A percentile compares a stretch with the other conserved stretches of the same genome.
phyloP scores from a whole-genome alignment of 345 rosid genomes.

The Gossypium anomalum region DNA sequence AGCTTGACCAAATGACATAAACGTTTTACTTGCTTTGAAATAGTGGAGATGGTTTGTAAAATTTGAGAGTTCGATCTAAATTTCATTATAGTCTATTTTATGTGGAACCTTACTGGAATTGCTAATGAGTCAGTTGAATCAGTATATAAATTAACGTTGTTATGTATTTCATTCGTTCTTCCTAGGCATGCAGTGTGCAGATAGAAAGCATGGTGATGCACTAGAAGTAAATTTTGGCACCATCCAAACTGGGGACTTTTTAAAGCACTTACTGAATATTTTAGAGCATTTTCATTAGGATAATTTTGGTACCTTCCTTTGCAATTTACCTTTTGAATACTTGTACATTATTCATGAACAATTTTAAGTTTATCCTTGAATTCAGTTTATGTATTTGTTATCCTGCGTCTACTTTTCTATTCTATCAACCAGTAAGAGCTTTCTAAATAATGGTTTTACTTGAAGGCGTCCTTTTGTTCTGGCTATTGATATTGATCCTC shows the following conservation, averaged over 20 bases:
- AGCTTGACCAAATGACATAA: neutral
- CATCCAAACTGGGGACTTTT: neutral
- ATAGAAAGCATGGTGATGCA: neutral
- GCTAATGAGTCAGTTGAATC: neutral
- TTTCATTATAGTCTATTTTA: neutral
- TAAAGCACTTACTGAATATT: neutral
- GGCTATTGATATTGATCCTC: slow-evolving; percentile 51
- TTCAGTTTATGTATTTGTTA: neutral
- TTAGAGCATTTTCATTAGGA: neutral
- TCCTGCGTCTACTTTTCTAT: neutral
- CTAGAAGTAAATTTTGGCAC: neutral
- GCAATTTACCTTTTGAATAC: neutral
- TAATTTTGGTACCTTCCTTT: neutral
- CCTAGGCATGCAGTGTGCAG: neutral
- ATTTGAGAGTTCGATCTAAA: neutral
- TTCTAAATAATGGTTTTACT: neutral
- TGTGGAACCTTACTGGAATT: neutral
- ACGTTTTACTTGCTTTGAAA: neutral
- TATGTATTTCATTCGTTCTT: neutral
- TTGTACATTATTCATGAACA: neutral
- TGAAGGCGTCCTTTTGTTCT: slow-evolving; percentile 37
- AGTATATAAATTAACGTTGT: neutral
- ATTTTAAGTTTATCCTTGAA: neutral
- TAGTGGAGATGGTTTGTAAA: neutral
- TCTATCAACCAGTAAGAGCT: neutral